Evolutionary conservation across 192 early-diverging fungal species (phyloP).

Genomic region (Podila epicladia): DNA sequence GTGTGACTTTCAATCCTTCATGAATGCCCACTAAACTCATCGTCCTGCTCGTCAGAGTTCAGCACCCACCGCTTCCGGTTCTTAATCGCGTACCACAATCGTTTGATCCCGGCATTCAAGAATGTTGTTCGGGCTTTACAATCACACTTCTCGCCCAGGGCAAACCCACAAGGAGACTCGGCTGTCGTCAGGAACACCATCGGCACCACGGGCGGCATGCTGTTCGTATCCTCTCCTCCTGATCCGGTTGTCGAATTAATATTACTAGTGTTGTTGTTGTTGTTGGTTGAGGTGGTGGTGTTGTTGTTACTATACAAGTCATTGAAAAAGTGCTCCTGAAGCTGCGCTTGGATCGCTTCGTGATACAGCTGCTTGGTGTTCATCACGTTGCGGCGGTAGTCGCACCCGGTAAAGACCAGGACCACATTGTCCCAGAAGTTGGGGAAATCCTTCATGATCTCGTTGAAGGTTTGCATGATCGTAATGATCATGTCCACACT

Average conservation of each 20-base stretch:
- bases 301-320: constrained; percentile 4
- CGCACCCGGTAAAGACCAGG: constrained; percentile 47
- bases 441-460: constrained; percentile 50
- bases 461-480: constrained; percentile 37
- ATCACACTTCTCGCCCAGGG: constrained; percentile 42
- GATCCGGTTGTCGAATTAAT: neutral
- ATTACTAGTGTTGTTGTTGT: neutral
- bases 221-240: neutral
- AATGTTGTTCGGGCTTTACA: constrained; percentile 42
- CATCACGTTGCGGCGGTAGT: constrained; percentile 47
- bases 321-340: constrained; percentile 33
- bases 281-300: too few relatives aligned
- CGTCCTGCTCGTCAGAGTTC: constrained; percentile 31
- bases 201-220: constrained; percentile 8
- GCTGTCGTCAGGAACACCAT: constrained; percentile 44
- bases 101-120: constrained; percentile 44
- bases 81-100: constrained; percentile 38
- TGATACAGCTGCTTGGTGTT: constrained; percentile 46
- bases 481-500: constrained; percentile 50
- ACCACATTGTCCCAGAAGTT: constrained; percentile 49
- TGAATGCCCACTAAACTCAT: constrained; percentile 12
- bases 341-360: constrained; percentile 39
- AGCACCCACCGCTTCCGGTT: constrained; percentile 44
- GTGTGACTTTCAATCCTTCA: neutral
- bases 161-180: constrained; percentile 38